Conservation (phyloP, 306 rosid genomes). For the Leucaena leucocephala region DNA sequence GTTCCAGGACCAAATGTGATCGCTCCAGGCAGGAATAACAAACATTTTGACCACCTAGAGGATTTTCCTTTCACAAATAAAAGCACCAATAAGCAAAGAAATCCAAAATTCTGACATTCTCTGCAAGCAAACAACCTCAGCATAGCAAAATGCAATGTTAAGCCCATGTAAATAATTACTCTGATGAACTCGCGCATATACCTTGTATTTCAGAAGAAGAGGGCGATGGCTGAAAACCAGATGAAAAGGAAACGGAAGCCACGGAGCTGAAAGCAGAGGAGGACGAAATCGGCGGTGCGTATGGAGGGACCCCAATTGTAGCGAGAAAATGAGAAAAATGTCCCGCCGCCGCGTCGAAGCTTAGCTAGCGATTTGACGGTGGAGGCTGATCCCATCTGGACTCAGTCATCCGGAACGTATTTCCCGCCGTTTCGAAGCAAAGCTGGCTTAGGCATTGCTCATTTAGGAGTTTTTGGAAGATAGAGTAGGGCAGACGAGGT, state of each 20-base stretch:
- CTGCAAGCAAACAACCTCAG: not conserved
- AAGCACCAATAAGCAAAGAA: slow-evolving; percentile 10
- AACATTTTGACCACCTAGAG: slow-evolving; percentile 67
- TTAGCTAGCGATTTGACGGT: slow-evolving; percentile 46
- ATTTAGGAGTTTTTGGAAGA: no score
- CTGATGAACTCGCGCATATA: slow-evolving; percentile 24
- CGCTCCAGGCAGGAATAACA: slow-evolving; percentile 88
- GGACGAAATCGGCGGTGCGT: slow-evolving; percentile 21
- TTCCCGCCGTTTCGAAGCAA: slow-evolving; percentile 14
- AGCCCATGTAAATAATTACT: slow-evolving; percentile 7
- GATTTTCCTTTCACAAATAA: slow-evolving; percentile 48
- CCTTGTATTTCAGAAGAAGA: slow-evolving; percentile 56
- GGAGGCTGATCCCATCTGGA: slow-evolving; percentile 49
- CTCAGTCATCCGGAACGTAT: slow-evolving; percentile 14
- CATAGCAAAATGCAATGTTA: slow-evolving; percentile 24
- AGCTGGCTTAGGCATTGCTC: no score
- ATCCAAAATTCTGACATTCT: not conserved
- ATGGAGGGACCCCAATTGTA: slow-evolving; percentile 17
- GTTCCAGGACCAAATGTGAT: slow-evolving; percentile 94
- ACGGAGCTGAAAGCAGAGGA: slow-evolving; percentile 47
- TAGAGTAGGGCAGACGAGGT: no score
- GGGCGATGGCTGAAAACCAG: slow-evolving; percentile 45
- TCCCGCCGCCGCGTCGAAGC: slow-evolving; percentile 43
- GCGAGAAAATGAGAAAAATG: slow-evolving; percentile 23
- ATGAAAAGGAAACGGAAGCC: slow-evolving; percentile 42